Evolutionary conservation across 179 eudicot genomes (phyloP), one percentile per base, ranked within the genome.

Genomic region (Actinidia arguta): DNA sequence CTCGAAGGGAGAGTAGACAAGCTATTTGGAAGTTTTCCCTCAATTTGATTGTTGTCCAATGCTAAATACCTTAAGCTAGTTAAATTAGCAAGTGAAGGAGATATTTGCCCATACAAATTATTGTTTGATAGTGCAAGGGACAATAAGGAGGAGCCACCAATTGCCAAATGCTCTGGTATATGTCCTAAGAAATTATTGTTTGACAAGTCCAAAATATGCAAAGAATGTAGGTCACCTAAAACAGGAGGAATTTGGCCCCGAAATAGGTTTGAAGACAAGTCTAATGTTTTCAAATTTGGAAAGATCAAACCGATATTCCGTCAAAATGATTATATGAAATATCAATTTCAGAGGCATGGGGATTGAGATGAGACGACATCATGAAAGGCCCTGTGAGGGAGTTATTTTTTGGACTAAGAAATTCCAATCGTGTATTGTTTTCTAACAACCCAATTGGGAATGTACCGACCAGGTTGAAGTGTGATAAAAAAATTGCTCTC

Each of bases 61-160:
- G 18, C 52, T 58, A 81, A 48, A 2, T 4, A 18, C 8, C 2
- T 0, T 22, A 80, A 24, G 5, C 1, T 8, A 3, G 73, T 6
- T n/a, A 74, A 25, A 66, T 59, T 61, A 1, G 27, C 2, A 48
- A 6, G 0, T 22, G 20, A 42, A 2, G 56, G 20, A 17, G 58
- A 58, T 58, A 81, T 27, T 48, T 6, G 72, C 4, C 83, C 83
- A 13, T 14, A 17, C 59, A 81, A 61, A 24, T 47, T 52, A 36
- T 82, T 82, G 51, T 64, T 63, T 39, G 84, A 82, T 66, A 82
- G 54, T 55, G 16, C 52, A 39, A 82, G 69, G 16, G 58, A 64
- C 4, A 5, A 0, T 6, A 82, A 54, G 17, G 52, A 31, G 8
- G 20, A 8, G 17, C 75, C 36, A 66, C 78, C 51, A 5, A 8